Percentiles rank a stretch among this genome's conserved stretches.
phyloP scores from a whole-genome alignment of 345 rosid genomes.

The Brassica cretica region DNA sequence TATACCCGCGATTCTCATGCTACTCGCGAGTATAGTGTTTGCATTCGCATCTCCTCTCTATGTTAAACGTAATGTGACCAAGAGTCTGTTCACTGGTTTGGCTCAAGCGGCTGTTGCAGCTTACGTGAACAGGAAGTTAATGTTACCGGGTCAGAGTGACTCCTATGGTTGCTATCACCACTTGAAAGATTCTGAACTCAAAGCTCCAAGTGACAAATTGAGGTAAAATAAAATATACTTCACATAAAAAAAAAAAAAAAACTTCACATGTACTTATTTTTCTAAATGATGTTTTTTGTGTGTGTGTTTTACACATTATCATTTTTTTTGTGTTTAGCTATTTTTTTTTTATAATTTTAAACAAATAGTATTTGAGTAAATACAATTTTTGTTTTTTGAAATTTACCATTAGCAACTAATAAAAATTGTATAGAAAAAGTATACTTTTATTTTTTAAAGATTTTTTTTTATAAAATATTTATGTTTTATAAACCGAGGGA shows the following conservation, averaged over 20 bases:
- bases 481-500: not conserved
- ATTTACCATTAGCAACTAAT: not conserved
- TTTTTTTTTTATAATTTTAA: not conserved
- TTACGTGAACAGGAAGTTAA: slow-evolving; percentile 53
- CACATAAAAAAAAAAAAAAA: not conserved
- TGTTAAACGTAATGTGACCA: slow-evolving; percentile 44
- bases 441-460: too few relatives aligned
- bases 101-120: slow-evolving; percentile 54
- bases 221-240: slow-evolving; percentile 38
- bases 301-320: too few relatives aligned
- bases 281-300: not conserved
- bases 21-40: slow-evolving; percentile 47
- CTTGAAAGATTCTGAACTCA: slow-evolving; percentile 46
- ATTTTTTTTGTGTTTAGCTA: not conserved
- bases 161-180: slow-evolving; percentile 49
- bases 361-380: not conserved
- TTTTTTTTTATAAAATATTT: not conserved
- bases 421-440: not conserved
- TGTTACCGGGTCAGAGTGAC: slow-evolving; percentile 44
- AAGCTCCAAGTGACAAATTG: slow-evolving; percentile 54
- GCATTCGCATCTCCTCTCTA: slow-evolving; percentile 55
- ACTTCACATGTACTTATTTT: not conserved
- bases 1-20: slow-evolving; percentile 62
- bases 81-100: slow-evolving; percentile 55
- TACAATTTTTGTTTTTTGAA: not conserved